A percentile compares a stretch with the other conserved stretches of the same genome.
Evolutionary conservation across 768 basidiomycete genomes (phyloP).

Genomic region (Lentinula sp.): DNA sequence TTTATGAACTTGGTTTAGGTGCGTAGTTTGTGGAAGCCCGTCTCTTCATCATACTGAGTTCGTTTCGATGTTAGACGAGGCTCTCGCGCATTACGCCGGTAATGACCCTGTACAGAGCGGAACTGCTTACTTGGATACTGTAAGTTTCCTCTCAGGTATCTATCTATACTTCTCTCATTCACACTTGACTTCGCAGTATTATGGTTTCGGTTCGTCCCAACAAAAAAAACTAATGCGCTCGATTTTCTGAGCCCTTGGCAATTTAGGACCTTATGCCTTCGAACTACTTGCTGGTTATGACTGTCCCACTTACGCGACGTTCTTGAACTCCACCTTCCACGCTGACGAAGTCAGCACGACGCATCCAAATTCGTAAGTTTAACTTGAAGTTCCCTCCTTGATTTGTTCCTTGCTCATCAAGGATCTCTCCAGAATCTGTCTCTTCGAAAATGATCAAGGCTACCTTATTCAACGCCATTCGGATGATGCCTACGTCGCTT

Average conservation of each 20-base stretch:
- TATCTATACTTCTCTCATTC: neutral
- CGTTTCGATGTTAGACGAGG: neutral
- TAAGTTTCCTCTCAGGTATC: neutral
- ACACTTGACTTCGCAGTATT: neutral
- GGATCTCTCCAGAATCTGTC: constrained; percentile 33
- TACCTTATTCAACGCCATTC: constrained; percentile 18
- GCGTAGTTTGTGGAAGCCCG: neutral
- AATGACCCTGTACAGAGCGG: constrained; percentile 48
- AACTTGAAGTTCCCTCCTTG: neutral
- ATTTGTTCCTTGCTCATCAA: neutral
- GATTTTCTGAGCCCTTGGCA: neutral
- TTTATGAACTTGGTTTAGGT: constrained; percentile 37
- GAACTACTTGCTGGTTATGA: constrained; percentile 51
- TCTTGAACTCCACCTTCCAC: constrained; percentile 45
- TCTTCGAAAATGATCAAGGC: constrained; percentile 47
- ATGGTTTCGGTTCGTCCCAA: constrained; percentile 12
- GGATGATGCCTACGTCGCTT: constrained; percentile 11
- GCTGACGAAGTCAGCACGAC: constrained; percentile 31
- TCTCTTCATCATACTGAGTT: neutral
- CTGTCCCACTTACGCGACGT: constrained; percentile 45
- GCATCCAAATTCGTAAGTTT: constrained; percentile 22
- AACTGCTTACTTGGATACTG: constrained; percentile 42
- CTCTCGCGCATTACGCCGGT: constrained; percentile 26
- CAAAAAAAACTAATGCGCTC: neutral
- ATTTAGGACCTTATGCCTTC: constrained; percentile 23